Conservation (phyloP, 345 rosid genomes). For the Dipteronia dyeriana region DNA sequence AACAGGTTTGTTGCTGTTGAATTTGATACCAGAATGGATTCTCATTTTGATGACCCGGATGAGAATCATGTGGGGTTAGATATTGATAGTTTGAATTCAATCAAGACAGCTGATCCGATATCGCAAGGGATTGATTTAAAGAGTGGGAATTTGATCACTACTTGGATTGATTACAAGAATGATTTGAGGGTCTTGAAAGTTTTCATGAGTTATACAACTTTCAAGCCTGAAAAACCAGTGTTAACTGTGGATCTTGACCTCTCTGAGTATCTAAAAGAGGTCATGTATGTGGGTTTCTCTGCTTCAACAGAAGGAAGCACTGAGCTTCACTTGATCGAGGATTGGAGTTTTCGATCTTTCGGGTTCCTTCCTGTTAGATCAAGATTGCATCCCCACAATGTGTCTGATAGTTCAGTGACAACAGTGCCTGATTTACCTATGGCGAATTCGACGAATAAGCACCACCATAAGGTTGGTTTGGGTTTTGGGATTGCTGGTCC, state of each 20-base stretch:
- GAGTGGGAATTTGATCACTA: constrained; percentile 66
- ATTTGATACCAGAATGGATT: constrained; percentile 73
- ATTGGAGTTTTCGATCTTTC: constrained; percentile 74
- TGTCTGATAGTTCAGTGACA: constrained; percentile 64
- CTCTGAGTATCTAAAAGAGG: constrained; percentile 54
- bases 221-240: constrained; percentile 64
- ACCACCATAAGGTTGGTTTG: constrained; percentile 52
- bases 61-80: constrained; percentile 80
- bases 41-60: constrained; percentile 64
- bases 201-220: constrained; percentile 59
- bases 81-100: constrained; percentile 65
- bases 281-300: constrained; percentile 78
- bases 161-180: constrained; percentile 92
- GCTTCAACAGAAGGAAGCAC: constrained; percentile 97
- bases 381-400: constrained; percentile 62
- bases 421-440: constrained; percentile 37
- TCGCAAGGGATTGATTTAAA: constrained; percentile 61
- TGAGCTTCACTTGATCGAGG: constrained; percentile 71
- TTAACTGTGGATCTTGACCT: constrained; percentile 62
- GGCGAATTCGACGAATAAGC: constrained; percentile 39
- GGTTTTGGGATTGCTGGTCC: constrained; percentile 83
- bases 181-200: constrained; percentile 57
- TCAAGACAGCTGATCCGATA: constrained; percentile 60
- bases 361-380: constrained; percentile 66
- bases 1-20: constrained; percentile 83